phyloP scores from a whole-genome alignment of 148 eudicot species.

The Mesembryanthemum crystallinum region DNA sequence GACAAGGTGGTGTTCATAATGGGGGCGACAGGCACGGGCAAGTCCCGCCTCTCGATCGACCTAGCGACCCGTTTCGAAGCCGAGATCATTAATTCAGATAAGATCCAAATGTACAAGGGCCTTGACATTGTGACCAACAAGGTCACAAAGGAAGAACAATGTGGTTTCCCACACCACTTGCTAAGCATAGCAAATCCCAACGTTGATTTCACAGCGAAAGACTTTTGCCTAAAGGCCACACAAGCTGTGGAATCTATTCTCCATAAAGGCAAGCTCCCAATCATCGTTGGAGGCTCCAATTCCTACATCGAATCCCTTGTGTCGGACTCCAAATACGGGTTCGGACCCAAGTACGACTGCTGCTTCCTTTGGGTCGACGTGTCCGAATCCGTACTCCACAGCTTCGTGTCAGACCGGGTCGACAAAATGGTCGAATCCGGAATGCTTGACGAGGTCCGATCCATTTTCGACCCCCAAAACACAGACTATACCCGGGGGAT shows the following conservation, averaged over 20 bases:
- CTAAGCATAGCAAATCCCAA: conserved; percentile 48
- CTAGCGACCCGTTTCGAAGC: conserved; percentile 53
- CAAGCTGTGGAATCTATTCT: conserved; percentile 35
- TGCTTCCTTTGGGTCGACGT: conserved; percentile 85
- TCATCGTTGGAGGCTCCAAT: conserved; percentile 78
- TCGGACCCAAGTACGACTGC: conserved; percentile 47
- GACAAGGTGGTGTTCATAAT: conserved; percentile 75
- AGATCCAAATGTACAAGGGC: conserved; percentile 76
- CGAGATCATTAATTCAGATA: conserved; percentile 81
- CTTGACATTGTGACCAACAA: conserved; percentile 74
- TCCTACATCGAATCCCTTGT: conserved; percentile 55
- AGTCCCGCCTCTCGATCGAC: conserved; percentile 75
- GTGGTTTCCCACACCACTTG: conserved; percentile 76
- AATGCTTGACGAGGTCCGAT: conserved; percentile 52
- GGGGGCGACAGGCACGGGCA: conserved; percentile 92
- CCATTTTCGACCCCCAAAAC: conserved; percentile 31
- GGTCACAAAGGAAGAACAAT: conserved; percentile 53
- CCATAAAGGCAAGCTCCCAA: conserved; percentile 42
- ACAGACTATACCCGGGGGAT: conserved; percentile 59
- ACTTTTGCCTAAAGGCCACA: conserved; percentile 53
- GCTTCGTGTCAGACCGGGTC: conserved; percentile 51
- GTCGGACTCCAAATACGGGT: conserved; percentile 25
- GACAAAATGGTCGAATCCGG: conserved; percentile 66
- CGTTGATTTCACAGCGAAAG: conserved; percentile 44
- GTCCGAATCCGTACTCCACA: conserved; percentile 35